Evolutionary conservation across 2,329 filamentous ascomycete species (phyloP).

Genomic region (Dothideomycetes sp.): DNA sequence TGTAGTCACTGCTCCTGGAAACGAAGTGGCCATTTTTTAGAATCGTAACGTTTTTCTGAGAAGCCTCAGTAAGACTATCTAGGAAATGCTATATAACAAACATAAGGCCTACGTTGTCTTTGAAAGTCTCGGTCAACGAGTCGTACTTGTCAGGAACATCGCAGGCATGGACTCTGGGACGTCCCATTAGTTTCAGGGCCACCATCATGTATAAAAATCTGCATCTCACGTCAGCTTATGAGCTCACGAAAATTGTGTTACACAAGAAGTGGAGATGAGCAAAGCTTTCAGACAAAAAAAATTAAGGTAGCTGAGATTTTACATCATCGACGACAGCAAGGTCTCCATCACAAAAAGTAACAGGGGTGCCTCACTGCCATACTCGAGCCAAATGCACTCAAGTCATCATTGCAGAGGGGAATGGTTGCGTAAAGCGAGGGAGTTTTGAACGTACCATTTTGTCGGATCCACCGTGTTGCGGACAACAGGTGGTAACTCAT

Average conservation of each 20-base stretch:
- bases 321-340: slow-evolving; percentile 82
- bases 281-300: slow-evolving; percentile 68
- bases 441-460: slow-evolving; percentile 23
- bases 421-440: slow-evolving; percentile 7
- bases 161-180: slow-evolving; percentile 85
- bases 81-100: slow-evolving; percentile 4
- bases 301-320: slow-evolving; percentile 97
- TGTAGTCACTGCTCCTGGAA: slow-evolving; percentile 92
- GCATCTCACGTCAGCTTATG: slow-evolving; percentile 9
- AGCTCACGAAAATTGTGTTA: slow-evolving; percentile 4
- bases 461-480: slow-evolving; percentile 15
- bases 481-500: slow-evolving; percentile 28
- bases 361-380: slow-evolving; percentile 56
- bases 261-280: slow-evolving; percentile 4
- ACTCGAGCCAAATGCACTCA: slow-evolving; percentile 99
- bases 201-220: slow-evolving; percentile 1
- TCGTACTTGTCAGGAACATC: slow-evolving; percentile 86
- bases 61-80: slow-evolving; percentile 31
- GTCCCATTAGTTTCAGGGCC: slow-evolving; percentile 9
- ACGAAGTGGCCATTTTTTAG: slow-evolving; percentile 91
- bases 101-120: slow-evolving; percentile 62
- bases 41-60: slow-evolving; percentile 71
- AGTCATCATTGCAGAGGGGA: slow-evolving; percentile 71
- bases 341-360: slow-evolving; percentile 56
- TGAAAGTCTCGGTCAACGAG: slow-evolving; percentile 68